Evolutionary conservation across 441 rosid species (phyloP), one percentile per base, ranked within the genome.

Genomic region (Euphorbia celastroides): DNA sequence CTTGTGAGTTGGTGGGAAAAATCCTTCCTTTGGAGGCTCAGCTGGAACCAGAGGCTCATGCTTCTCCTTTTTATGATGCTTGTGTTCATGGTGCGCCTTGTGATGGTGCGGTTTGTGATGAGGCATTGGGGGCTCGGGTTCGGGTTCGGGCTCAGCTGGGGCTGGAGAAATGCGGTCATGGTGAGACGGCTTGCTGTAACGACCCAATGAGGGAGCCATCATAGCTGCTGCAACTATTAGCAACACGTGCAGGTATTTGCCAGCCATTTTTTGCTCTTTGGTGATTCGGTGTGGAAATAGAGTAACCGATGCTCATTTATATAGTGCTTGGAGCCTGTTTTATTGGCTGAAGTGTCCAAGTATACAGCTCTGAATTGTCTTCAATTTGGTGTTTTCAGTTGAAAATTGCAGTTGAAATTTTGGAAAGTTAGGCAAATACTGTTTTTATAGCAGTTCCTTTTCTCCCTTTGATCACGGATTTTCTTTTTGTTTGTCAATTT

Each of bases 41-140:
- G 56, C 56, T 44, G 66, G 66, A 19, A 14, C 48, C n/a, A 62
- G 42, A 2, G 51, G 50, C 19, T 36, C 3, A 7, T 26, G 55
- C 38, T 34, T 34, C 52, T 38, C 36, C 9, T 62, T 26, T 46
- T n/a, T 19, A 5, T 13, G 50, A 38, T 20, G 67, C 28, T 48
- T 0, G 20, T 48, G 67, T 5, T 2, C 52, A 25, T 19, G 67
- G n/a, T 9, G 10, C 19, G 41, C 25, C 5, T 0, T 11, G 9
- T 8, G 67, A 7, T 5, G 12, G 32, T 32, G 36, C 7, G 28
- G 60, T 8, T 57, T 27, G 38, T 14, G 60, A 3, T 12, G 28
- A 14, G 60, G 60, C 34, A 13, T 11, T 36, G 65, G 65, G 50
- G 79, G 79, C 0, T 64, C 50, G 25, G 57, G 67, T 10, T 57